These are phyloP conservation scores for Teunomyces lycoperdinae DNA, from an alignment of 805 yeast species.

Conservation along the genomic window DNA sequence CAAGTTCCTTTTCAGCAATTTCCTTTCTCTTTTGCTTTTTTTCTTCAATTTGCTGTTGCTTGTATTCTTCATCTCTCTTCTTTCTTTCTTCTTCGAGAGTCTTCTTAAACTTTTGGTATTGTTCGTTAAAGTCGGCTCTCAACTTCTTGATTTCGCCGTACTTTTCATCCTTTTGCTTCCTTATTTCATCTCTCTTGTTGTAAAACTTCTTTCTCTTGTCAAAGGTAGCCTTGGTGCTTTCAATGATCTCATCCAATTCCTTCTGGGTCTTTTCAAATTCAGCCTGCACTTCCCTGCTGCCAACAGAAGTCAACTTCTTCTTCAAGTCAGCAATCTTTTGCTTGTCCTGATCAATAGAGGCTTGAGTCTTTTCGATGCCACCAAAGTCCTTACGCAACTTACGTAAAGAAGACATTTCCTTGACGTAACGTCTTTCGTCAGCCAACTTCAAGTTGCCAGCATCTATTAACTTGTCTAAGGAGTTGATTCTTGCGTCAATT, in stretches of 20 bases:
- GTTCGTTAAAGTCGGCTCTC: constrained; percentile 72
- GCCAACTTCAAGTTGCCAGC: constrained; percentile 81
- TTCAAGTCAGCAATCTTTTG: constrained; percentile 73
- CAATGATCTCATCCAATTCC: constrained; percentile 64
- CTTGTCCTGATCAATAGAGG: constrained; percentile 75
- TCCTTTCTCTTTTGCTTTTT: constrained; percentile 53
- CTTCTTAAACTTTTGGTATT: constrained; percentile 66
- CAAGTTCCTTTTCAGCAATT: constrained; percentile 62
- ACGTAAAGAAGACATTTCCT: constrained; percentile 81
- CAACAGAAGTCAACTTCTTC: constrained; percentile 56
- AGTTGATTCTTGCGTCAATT: constrained; percentile 61
- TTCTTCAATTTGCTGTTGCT: constrained; percentile 48
- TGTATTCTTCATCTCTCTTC: constrained; percentile 68
- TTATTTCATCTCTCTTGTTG: constrained; percentile 63
- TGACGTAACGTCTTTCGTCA: constrained; percentile 81
- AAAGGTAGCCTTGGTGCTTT: constrained; percentile 56
- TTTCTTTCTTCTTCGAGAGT: constrained; percentile 66
- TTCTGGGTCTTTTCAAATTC: constrained; percentile 67
- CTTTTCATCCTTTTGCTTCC: constrained; percentile 65
- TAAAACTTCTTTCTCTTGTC: constrained; percentile 64
- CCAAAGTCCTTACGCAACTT: constrained; percentile 78
- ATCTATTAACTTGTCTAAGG: constrained; percentile 71
- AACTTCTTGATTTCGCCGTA: constrained; percentile 65
- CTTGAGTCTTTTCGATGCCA: constrained; percentile 69
- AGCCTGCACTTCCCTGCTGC: constrained; percentile 61